Evolutionary conservation across 139 green algal genomes (phyloP), one percentile per base, ranked within the genome.

Genomic region (Chlamydomonas sp.): DNA sequence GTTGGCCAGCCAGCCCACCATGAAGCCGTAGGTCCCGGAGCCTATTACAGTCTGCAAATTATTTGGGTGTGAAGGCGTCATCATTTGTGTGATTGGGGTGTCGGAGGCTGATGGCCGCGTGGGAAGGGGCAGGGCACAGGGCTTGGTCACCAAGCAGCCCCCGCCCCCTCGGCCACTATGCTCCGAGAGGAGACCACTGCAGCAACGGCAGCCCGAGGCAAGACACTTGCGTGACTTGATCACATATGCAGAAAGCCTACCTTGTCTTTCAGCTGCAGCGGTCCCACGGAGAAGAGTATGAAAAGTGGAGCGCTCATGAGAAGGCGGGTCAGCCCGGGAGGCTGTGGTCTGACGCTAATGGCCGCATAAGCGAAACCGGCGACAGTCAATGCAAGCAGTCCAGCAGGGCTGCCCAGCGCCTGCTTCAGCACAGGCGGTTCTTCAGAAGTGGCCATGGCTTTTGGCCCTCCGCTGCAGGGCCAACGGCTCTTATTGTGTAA

Each of bases 1-100:
- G 63, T 87, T 87, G n/a, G 62, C n/a, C 83, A 87, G 4, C 83
- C 72, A 87, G n/a, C 15, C 62, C 6, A 87, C 4, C 62, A 80
- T 61, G 74, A 87, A 87, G 62, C 72, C 83, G 2, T 75, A 61
- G 61, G 20, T 74, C 4, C 82, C 82, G 3, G 4, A 58, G 4
- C 63, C 12, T 16, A 80, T 63, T 10, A 87, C n/a, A 31, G n/a
- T 80, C 82, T 87, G 71, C 15, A 4, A 49, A 49, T 49, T 49
- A 49, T 49, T 49, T 49, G 31, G 31, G 31, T 49, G 31, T 49
- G 31, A 49, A 49, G 31, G 31, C 31, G 31, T 49, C 31, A 49
- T 49, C 31, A 49, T 49, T 14, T 4, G 57, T 12, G 58, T 58
- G 10, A 9, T 1, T 49, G 10, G 15, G 3, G 16, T 17, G 8